These are phyloP conservation scores for Luffa aegyptiaca DNA, from an alignment of 306 rosid species.

Conservation along the genomic window DNA sequence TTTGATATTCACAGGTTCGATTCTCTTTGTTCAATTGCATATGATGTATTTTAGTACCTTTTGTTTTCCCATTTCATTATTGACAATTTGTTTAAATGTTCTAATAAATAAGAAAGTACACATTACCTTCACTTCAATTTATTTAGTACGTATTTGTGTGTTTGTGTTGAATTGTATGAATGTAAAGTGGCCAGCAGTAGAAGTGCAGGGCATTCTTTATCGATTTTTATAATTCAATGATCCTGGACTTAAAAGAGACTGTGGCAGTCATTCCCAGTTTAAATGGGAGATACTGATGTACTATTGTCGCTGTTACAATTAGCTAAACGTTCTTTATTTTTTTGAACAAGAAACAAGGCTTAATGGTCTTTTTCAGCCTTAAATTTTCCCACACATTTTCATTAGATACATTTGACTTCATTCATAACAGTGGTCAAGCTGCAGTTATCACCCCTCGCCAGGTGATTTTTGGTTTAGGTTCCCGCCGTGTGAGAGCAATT, in stretches of 20 bases:
- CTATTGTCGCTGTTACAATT: background rate
- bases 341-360: background rate
- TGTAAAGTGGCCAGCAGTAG: background rate
- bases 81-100: background rate
- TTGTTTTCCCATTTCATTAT: background rate
- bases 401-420: slow-evolving; percentile 22
- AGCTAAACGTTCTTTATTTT: background rate
- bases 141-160: background rate
- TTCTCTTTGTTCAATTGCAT: background rate
- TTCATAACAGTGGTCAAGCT: slow-evolving; percentile 88
- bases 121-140: background rate
- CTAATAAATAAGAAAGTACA: background rate
- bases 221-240: background rate
- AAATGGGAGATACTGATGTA: background rate
- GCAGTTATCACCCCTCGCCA: slow-evolving; percentile 97
- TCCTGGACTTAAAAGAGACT: background rate
- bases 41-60: background rate
- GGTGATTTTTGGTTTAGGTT: slow-evolving; percentile 83
- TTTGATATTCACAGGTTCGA: slow-evolving; percentile 91
- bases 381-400: slow-evolving; percentile 7
- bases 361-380: background rate
- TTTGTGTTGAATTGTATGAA: background rate
- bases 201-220: background rate
- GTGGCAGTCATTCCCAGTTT: background rate
- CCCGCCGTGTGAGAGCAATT: slow-evolving; percentile 67